Conservation (phyloP, 2,329 filamentous ascomycete species). For the Fusarium cyanostomum region DNA sequence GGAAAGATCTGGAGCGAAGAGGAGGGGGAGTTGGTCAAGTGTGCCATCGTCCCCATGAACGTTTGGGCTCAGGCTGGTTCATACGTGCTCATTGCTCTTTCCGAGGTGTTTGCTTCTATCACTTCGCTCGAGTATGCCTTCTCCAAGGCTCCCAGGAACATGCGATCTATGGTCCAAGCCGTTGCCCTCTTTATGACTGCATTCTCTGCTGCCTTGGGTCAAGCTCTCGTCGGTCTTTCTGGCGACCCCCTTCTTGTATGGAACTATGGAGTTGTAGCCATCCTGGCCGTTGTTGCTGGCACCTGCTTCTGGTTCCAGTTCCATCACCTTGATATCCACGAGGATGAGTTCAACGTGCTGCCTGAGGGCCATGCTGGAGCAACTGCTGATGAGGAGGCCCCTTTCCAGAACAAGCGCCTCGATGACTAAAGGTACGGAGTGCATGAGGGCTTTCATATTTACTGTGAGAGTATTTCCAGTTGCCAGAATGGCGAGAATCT, state of each 20-base stretch:
- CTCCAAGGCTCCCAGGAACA: constrained; percentile 79
- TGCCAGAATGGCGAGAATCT: not conserved
- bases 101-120: constrained; percentile 61
- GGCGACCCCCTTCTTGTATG: constrained; percentile 74
- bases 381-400: constrained; percentile 35
- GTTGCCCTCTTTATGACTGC: constrained; percentile 75
- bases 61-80: constrained; percentile 68
- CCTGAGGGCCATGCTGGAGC: constrained; percentile 47
- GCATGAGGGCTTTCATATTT: not conserved
- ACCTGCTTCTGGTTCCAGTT: constrained; percentile 74
- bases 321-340: constrained; percentile 67
- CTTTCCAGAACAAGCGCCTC: constrained; percentile 26
- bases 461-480: not conserved
- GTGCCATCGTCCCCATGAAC: constrained; percentile 63
- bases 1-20: constrained; percentile 37
- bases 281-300: constrained; percentile 70
- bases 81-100: constrained; percentile 59
- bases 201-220: constrained; percentile 73
- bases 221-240: constrained; percentile 59
- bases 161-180: constrained; percentile 76
- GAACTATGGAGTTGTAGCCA: constrained; percentile 76
- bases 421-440: constrained; percentile 14
- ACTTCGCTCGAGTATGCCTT: constrained; percentile 77
- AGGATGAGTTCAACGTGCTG: constrained; percentile 73
- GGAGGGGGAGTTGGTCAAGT: constrained; percentile 51